Conservation (phyloP, 306 rosid genomes). For the Rosa persica region DNA sequence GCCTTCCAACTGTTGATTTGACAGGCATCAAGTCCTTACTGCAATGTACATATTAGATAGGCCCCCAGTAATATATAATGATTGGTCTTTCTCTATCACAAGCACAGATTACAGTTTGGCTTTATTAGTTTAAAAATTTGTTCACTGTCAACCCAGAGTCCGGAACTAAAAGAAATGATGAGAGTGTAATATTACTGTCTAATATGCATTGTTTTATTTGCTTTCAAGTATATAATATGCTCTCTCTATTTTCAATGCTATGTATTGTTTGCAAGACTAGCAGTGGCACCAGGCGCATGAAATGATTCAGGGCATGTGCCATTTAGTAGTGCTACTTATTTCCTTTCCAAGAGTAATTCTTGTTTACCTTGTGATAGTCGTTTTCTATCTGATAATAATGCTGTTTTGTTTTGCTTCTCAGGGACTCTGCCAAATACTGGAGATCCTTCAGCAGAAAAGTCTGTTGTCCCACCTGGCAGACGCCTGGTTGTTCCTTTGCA, state of each 20-base stretch:
- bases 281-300: not conserved
- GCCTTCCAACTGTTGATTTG: not conserved
- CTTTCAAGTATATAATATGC: not conserved
- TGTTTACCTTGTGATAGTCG: not conserved
- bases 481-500: conserved; percentile 88
- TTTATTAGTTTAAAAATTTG: not conserved
- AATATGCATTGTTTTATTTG: not conserved
- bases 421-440: conserved; percentile 58
- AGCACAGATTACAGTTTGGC: not conserved
- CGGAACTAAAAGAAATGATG: not conserved
- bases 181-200: not conserved
- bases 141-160: not conserved
- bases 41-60: too few species aligned
- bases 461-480: conserved; percentile 79
- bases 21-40: not conserved
- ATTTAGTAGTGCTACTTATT: not conserved
- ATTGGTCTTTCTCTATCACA: not conserved
- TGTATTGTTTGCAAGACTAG: not conserved
- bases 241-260: not conserved
- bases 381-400: conserved; percentile 20
- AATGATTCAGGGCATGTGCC: not conserved
- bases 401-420: conserved; percentile 34
- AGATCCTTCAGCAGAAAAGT: conserved; percentile 47
- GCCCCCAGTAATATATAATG: too few species aligned
- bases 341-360: not conserved